A percentile compares a stretch with the other conserved stretches of the same genome.
These are phyloP conservation scores for maize (Zea mays) DNA, from an alignment of 176 grass and related monocot species.

Conservation along the genomic window DNA sequence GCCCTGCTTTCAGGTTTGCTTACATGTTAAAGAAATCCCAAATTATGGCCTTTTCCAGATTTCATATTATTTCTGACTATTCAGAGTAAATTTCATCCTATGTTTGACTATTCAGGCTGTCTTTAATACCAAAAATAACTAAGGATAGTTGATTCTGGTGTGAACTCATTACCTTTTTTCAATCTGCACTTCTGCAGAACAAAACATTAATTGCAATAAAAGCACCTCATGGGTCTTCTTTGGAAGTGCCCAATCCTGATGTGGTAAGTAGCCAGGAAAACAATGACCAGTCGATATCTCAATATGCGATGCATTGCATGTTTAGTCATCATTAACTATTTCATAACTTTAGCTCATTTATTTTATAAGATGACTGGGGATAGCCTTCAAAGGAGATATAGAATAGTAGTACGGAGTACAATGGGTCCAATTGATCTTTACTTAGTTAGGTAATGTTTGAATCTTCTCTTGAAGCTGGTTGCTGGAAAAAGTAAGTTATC, in stretches of 20 bases:
- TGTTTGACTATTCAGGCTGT: conserved; percentile 22
- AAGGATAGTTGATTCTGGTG: conserved; percentile 22
- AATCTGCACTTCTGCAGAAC: conserved; percentile 74
- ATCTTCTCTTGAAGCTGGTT: conserved; percentile 4
- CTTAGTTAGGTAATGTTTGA: conserved; percentile 75
- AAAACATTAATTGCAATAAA: conserved; percentile 86
- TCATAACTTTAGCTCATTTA: conserved; percentile 22
- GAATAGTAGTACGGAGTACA: conserved; percentile 82
- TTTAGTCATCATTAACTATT: conserved; percentile 21
- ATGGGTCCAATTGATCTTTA: conserved; percentile 93
- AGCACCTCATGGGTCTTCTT: conserved; percentile 82
- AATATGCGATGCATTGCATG: background rate
- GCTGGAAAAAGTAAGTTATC: conserved; percentile 15
- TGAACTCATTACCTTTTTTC: conserved; percentile 35
- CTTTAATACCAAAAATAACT: conserved; percentile 1
- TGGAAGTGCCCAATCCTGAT: conserved; percentile 92
- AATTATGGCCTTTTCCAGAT: conserved; percentile 5
- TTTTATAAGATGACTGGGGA: conserved; percentile 60
- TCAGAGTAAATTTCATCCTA: background rate
- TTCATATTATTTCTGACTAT: conserved; percentile 27
- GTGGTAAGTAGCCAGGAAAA: conserved; percentile 52
- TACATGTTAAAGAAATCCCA: conserved; percentile 16
- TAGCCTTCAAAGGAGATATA: conserved; percentile 79
- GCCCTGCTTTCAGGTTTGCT: conserved; percentile 82
- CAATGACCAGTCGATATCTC: conserved; percentile 17